Evolutionary conservation across 2,329 filamentous ascomycete genomes (phyloP).

Genomic region (Magnaporthiopsis rhizophila): DNA sequence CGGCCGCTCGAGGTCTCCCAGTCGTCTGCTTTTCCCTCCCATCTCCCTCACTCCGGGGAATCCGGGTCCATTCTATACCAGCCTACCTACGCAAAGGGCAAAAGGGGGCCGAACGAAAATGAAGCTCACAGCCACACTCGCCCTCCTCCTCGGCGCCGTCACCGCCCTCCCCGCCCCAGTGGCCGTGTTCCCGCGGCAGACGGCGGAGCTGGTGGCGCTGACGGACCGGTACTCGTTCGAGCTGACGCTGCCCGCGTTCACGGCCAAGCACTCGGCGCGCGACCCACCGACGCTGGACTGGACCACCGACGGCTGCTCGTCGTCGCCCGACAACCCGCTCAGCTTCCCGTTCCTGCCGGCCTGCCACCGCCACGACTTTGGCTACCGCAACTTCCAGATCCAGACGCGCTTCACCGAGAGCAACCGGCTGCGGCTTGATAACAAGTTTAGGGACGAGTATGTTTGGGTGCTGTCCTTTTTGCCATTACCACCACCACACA

Average conservation of each 20-base stretch:
- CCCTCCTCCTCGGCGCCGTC: not conserved
- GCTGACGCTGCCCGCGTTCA: conserved; percentile 33
- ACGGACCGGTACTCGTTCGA: conserved; percentile 41
- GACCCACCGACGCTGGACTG: conserved; percentile 32
- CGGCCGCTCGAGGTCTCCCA: no score
- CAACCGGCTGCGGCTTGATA: conserved; percentile 36
- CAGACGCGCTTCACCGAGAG: conserved; percentile 37
- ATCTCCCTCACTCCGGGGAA: not conserved
- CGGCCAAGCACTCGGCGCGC: conserved; percentile 27
- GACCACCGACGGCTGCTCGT: conserved; percentile 34
- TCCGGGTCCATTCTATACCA: not conserved
- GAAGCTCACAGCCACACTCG: not conserved
- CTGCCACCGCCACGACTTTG: conserved; percentile 50
- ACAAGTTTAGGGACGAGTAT: conserved; percentile 39
- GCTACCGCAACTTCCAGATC: conserved; percentile 43
- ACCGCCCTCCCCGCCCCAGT: not conserved
- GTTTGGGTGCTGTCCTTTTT: conserved; percentile 11
- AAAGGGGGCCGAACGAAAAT: not conserved
- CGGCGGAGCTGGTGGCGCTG: not conserved
- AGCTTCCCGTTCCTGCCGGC: conserved; percentile 34
- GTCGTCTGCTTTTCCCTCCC: not conserved
- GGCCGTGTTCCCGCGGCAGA: not conserved
- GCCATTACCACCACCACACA: not conserved
- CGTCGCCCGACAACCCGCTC: conserved; percentile 34
- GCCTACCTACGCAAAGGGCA: no score